Base-by-base conservation (phyloP, 345 rosid species). In the Ricinus communis region DNA sequence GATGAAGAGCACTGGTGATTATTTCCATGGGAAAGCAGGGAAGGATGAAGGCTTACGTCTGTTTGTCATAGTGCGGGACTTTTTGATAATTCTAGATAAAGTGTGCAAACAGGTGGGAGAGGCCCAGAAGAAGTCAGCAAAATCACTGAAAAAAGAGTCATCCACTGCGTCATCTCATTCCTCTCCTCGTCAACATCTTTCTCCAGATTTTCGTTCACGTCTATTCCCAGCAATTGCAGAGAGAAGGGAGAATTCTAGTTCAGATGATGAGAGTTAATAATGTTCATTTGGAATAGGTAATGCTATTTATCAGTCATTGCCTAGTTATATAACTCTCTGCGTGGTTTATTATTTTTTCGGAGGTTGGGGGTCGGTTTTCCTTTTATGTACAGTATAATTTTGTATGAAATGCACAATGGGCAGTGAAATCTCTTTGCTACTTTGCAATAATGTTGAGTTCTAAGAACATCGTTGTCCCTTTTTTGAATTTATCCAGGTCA, bases 1-100 rank as follows among this genome's bases (percentile, higher is more conserved):
- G 68, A 97, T 93, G 87, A 96, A 91, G 85, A 88, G 86, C 75
- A 87, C 98, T 19, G 97, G 96, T 1, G 97, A 96, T 72, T 96
- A 96, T 72, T 96, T 93, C 86, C 98, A 96, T 76, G 99, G 99
- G 41, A 96, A 96, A 63, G 80, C 97, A 1, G 94, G 93, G 53
- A 93, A 86, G 82, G 96, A 93, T 53, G 99, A 96, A 71, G 97
- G 98, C 33, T 70, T 96, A 60, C 91, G 94, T 22, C 79, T 96
- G 80, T 96, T 96, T 74, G 63, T 71, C 61, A 79, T 93, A 15
- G 88, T 96, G 11, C 82, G 99, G 8, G 93, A 96, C 80, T 93
- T 96, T 75, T 75, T 96, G 84, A 82, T 86, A 71, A 89, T 93
- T 38, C 73, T 93, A 75, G 98, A 96, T 60, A 96, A 91, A 80